Conservation (phyloP, 805 yeast genomes). For the Groenewaldozyma salmanticensis region DNA sequence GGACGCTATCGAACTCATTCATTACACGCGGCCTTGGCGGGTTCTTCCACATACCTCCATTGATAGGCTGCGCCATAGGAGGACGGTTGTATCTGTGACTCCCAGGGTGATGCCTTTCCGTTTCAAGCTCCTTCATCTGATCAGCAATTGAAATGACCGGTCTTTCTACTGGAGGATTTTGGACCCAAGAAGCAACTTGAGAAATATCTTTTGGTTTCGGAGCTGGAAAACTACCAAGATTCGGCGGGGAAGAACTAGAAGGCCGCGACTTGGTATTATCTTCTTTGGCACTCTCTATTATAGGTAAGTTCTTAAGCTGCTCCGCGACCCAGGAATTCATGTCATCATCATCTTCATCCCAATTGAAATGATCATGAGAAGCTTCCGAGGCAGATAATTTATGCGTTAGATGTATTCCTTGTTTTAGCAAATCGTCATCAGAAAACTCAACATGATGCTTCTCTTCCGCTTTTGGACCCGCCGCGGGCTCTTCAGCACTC, state of each 20-base stretch:
- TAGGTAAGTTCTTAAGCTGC: neutral
- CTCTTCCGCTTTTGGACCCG: neutral
- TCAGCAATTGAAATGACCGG: conserved; percentile 17
- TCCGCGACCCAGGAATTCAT: conserved; percentile 16
- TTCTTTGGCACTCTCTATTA: too few relatives aligned
- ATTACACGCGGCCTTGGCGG: neutral
- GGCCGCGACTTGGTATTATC: neutral
- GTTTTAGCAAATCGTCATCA: neutral
- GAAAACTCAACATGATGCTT: neutral
- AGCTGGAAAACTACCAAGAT: neutral
- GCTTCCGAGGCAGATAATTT: conserved; percentile 1
- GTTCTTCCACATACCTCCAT: neutral
- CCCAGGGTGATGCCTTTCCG: conserved; percentile 8
- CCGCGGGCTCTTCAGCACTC: neutral
- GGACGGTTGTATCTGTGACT: neutral
- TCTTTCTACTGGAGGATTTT: conserved; percentile 2
- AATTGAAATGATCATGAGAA: conserved; percentile 17
- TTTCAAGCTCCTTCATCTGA: conserved; percentile 16
- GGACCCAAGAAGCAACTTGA: conserved; percentile 16
- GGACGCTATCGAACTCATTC: neutral
- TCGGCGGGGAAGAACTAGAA: conserved; percentile 4
- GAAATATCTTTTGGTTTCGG: neutral
- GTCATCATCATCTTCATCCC: conserved; percentile 32
- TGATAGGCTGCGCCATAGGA: neutral
- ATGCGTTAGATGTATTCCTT: neutral